Evolutionary conservation across 1,284 basidiomycete species (phyloP).

Genomic region (Agaricales sp.): DNA sequence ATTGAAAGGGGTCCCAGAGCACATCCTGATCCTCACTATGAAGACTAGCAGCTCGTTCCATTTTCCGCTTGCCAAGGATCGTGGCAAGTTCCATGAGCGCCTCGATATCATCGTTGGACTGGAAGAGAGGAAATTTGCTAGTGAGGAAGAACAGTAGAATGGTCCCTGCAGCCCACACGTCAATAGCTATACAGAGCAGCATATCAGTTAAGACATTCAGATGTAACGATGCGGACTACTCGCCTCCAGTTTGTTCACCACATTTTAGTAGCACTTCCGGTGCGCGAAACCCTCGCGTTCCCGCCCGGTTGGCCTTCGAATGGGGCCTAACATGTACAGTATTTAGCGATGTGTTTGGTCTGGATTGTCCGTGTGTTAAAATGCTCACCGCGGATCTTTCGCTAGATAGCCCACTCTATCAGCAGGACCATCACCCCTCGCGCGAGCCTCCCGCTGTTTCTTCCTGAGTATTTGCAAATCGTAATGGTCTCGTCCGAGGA

Average conservation of each 20-base stretch:
- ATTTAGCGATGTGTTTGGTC: too few relatives aligned
- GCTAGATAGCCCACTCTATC: constrained; percentile 69
- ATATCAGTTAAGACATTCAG: constrained; percentile 7
- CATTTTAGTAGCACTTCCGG: constrained; percentile 97
- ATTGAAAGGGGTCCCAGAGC: constrained; percentile 1
- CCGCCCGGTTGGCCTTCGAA: constrained; percentile 93
- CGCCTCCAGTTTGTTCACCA: constrained; percentile 86
- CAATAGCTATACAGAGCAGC: constrained; percentile 58
- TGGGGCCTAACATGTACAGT: constrained; percentile 53
- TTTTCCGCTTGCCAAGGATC: constrained; percentile 75
- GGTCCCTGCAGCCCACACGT: constrained; percentile 93
- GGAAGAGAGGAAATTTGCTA: constrained; percentile 91
- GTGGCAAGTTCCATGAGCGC: constrained; percentile 91
- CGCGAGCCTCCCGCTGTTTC: constrained; percentile 53
- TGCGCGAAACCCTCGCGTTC: constrained; percentile 93
- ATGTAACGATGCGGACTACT: constrained; percentile 16
- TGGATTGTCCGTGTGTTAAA: too few relatives aligned
- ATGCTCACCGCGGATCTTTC: constrained; percentile 56
- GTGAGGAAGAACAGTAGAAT: constrained; percentile 91
- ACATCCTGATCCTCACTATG: constrained; percentile 59
- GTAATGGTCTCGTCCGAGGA: constrained; percentile 27
- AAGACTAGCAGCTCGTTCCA: constrained; percentile 81
- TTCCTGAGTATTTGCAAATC: constrained; percentile 36
- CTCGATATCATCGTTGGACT: constrained; percentile 91
- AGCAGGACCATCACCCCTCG: constrained; percentile 40